Evolutionary conservation across 2,329 filamentous ascomycete species (phyloP).

Genomic region (Ceratocystis colombiana): DNA sequence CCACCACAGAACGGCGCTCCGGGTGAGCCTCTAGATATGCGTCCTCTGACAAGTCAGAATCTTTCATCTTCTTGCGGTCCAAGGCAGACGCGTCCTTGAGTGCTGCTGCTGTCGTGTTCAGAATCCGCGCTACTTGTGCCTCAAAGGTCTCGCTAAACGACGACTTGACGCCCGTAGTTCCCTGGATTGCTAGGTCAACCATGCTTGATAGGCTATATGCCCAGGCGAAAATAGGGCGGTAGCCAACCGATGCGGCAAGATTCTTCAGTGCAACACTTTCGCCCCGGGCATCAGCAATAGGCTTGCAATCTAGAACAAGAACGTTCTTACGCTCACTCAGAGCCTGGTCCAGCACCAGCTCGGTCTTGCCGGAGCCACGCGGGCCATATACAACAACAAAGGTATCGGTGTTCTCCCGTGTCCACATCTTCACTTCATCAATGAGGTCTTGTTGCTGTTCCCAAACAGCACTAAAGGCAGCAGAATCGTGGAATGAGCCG

Average conservation of each 20-base stretch:
- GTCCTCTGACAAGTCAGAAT: slow-evolving; percentile 63
- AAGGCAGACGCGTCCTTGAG: slow-evolving; percentile 58
- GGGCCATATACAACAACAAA: slow-evolving; percentile 93
- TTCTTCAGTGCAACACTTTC: slow-evolving; percentile 76
- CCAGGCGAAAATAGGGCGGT: slow-evolving; percentile 89
- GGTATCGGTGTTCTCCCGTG: slow-evolving; percentile 79
- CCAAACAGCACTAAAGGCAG: slow-evolving; percentile 71
- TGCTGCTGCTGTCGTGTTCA: slow-evolving; percentile 70
- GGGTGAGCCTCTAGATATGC: slow-evolving; percentile 86
- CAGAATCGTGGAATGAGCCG: slow-evolving; percentile 49
- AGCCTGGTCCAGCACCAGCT: slow-evolving; percentile 76
- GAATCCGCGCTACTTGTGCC: slow-evolving; percentile 78
- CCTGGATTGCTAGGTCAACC: slow-evolving; percentile 83
- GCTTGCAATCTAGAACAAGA: slow-evolving; percentile 83
- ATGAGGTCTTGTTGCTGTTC: slow-evolving; percentile 76
- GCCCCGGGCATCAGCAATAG: slow-evolving; percentile 79
- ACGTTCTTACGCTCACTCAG: slow-evolving; percentile 67
- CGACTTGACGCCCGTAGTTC: slow-evolving; percentile 86
- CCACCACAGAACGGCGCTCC: slow-evolving; percentile 68
- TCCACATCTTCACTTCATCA: slow-evolving; percentile 70
- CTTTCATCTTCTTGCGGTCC: slow-evolving; percentile 56
- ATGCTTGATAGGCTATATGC: slow-evolving; percentile 90
- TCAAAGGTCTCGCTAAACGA: slow-evolving; percentile 91
- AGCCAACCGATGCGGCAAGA: slow-evolving; percentile 74
- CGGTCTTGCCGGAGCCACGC: slow-evolving; percentile 79